Conservation (phyloP, 2,329 filamentous ascomycete species). For the Hymenoscyphus repandus region DNA sequence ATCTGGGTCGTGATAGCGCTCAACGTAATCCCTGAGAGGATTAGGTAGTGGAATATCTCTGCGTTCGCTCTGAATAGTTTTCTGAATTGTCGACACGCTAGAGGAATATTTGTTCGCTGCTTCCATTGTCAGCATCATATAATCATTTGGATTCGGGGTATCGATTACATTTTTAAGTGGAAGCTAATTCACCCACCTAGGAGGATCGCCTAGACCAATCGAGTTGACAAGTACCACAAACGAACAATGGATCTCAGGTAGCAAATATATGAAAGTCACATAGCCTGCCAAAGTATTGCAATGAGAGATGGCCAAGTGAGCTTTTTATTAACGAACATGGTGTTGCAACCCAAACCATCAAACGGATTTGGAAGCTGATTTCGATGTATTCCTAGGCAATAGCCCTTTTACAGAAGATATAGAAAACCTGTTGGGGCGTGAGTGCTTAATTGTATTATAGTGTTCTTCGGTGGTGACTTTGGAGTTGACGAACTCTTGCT, state of each 20-base stretch:
- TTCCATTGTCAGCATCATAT: neutral
- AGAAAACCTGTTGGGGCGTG: neutral
- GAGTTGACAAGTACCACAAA: neutral
- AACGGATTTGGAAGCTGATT: neutral
- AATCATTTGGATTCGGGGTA: neutral
- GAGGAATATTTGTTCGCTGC: neutral
- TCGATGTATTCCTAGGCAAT: neutral
- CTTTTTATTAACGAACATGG: neutral
- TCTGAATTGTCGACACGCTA: neutral
- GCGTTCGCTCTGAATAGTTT: neutral
- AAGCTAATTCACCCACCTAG: neutral
- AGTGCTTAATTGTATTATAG: neutral
- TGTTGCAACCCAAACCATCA: neutral
- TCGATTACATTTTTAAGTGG: neutral
- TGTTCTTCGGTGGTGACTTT: neutral
- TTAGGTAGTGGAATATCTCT: neutral
- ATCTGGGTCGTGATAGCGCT: neutral
- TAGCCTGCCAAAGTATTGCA: neutral
- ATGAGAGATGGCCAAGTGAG: neutral
- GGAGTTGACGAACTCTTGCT: neutral
- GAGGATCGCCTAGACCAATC: neutral
- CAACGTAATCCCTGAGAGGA: neutral
- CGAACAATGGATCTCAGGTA: neutral
- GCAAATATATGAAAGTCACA: neutral
- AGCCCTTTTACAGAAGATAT: neutral